Percentiles rank a stretch among this genome's conserved stretches.
phyloP scores from a whole-genome alignment of 1,284 basidiomycete species.

The Cystobasidium sp. region DNA sequence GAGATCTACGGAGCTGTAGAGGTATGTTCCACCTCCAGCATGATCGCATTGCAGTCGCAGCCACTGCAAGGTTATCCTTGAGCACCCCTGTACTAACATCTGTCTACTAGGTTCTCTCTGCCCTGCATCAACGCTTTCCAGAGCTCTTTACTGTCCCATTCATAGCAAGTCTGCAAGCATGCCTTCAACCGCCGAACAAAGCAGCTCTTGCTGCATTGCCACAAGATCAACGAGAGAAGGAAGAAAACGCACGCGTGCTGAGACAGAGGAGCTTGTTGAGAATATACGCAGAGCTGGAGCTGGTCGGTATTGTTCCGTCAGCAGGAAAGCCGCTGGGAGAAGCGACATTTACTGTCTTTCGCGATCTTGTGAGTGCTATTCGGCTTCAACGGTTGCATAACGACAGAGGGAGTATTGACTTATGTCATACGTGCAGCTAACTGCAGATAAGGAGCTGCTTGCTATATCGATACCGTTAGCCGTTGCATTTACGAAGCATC shows the following conservation, averaged over 20 bases:
- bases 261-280: conserved; percentile 84
- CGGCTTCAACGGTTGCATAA: conserved; percentile 36
- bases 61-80: background rate
- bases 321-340: conserved; percentile 48
- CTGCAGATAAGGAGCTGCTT: conserved; percentile 52
- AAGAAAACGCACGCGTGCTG: conserved; percentile 76
- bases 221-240: conserved; percentile 87
- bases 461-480: conserved; percentile 52
- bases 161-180: conserved; percentile 67
- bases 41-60: background rate
- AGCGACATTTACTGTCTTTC: conserved; percentile 56
- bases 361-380: conserved; percentile 65
- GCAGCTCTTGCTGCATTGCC: conserved; percentile 61
- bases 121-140: conserved; percentile 85
- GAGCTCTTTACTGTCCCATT: conserved; percentile 76
- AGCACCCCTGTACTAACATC: background rate
- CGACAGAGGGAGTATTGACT: background rate
- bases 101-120: conserved; percentile 73
- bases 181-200: conserved; percentile 66
- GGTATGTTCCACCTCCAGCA: conserved; percentile 62
- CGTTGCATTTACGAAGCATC: conserved; percentile 66
- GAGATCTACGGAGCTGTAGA: conserved; percentile 92
- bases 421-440: conserved; percentile 46
- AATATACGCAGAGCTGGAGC: conserved; percentile 84
- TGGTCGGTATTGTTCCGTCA: conserved; percentile 68